Evolutionary conservation across 2,329 filamentous ascomycete species (phyloP).

Genomic region (Pyrenophora graminea): DNA sequence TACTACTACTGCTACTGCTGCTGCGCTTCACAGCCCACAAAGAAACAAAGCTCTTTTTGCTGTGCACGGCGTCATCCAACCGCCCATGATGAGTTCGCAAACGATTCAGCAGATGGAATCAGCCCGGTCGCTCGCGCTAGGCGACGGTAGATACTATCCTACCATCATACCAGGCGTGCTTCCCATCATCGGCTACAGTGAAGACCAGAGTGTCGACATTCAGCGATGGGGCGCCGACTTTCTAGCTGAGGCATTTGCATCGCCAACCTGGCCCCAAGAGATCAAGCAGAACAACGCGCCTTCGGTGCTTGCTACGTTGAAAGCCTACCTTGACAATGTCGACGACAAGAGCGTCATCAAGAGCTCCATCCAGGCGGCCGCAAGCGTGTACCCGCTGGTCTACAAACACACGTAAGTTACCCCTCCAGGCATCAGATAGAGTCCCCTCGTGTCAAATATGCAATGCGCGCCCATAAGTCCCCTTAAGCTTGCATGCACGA

Average conservation of each 20-base stretch:
- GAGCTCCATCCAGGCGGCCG: constrained; percentile 82
- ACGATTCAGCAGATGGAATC: constrained; percentile 79
- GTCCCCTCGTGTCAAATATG: constrained; percentile 19
- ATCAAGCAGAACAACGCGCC: constrained; percentile 81
- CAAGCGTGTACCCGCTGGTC: constrained; percentile 90
- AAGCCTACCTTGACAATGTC: constrained; percentile 54
- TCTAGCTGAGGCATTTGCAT: constrained; percentile 92
- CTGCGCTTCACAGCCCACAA: constrained; percentile 19
- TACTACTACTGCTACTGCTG: constrained; percentile 3
- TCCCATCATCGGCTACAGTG: constrained; percentile 79
- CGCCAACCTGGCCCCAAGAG: constrained; percentile 75
- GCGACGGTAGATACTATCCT: constrained; percentile 84
- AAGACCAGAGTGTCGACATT: constrained; percentile 69
- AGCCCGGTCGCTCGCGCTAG: constrained; percentile 85
- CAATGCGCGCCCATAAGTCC: constrained; percentile 18
- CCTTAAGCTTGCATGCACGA: constrained; percentile 20
- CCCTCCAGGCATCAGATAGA: constrained; percentile 30
- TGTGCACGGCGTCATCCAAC: constrained; percentile 21
- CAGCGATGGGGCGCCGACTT: constrained; percentile 97
- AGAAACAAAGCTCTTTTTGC: constrained; percentile 30
- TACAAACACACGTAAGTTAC: constrained; percentile 89
- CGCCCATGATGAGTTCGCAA: constrained; percentile 34
- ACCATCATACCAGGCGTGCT: constrained; percentile 90
- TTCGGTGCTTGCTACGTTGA: constrained; percentile 75
- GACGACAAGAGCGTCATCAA: constrained; percentile 82